phyloP scores from a whole-genome alignment of 1,139 yeast genomes.

The Zygosaccharomyces sapae region DNA sequence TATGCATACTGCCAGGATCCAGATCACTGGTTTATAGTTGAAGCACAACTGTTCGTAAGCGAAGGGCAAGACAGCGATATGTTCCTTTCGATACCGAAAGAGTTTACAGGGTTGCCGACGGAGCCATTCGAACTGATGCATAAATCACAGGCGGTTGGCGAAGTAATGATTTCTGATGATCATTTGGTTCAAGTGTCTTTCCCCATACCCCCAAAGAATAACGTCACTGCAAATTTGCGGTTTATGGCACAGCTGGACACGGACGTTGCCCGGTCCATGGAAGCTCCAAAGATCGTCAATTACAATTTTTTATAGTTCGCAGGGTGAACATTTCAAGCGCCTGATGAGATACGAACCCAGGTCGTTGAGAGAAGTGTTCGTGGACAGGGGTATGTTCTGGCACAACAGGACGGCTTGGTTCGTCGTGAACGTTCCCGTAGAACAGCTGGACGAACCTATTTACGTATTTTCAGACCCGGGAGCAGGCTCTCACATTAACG shows the following conservation, averaged over 20 bases:
- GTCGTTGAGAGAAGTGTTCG: conserved; percentile 17
- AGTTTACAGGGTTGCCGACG: conserved; percentile 22
- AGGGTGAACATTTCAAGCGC: conserved; percentile 19
- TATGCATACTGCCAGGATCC: conserved; percentile 24
- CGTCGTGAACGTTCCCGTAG: conserved; percentile 28
- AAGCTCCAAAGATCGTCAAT: conserved; percentile 18
- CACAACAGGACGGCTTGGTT: conserved; percentile 30
- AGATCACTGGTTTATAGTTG: conserved; percentile 28
- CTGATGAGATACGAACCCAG: conserved; percentile 23
- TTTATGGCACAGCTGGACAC: conserved; percentile 24
- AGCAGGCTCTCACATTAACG: conserved; percentile 7
- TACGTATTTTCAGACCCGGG: conserved; percentile 23
- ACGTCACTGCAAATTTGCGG: conserved; percentile 24
- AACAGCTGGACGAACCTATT: conserved; percentile 19
- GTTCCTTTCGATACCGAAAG: conserved; percentile 26
- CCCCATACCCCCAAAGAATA: conserved; percentile 4
- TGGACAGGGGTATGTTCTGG: conserved; percentile 27
- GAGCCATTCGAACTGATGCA: conserved; percentile 5
- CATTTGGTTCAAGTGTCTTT: conserved; percentile 1
- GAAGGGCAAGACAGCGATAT: conserved; percentile 21
- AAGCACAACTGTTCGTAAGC: conserved; percentile 25
- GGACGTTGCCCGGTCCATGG: conserved; percentile 17
- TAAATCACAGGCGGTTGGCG: conserved; percentile 2
- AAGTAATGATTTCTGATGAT: conserved; percentile 2
- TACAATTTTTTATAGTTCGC: conserved; percentile 23